phyloP scores from a whole-genome alignment of 164 flowering plant genomes.

The Akebia trifoliata region DNA sequence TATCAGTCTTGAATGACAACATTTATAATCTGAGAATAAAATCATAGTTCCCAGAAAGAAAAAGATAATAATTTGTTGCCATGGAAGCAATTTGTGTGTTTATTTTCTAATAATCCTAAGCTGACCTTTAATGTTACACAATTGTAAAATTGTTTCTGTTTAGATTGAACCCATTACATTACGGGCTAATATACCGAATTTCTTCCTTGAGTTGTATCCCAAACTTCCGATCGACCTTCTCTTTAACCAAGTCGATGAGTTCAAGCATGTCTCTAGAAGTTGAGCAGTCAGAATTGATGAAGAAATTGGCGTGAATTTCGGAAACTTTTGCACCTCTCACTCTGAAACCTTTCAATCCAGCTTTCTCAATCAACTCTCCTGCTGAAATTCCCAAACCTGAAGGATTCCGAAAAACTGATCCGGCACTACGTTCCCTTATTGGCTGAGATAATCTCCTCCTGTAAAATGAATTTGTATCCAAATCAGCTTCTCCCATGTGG shows the following conservation, averaged over 20 bases:
- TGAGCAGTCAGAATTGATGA: conserved; percentile 34
- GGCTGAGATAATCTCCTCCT: conserved; percentile 42
- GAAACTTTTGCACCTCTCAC: conserved; percentile 43
- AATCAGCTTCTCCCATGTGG: background rate
- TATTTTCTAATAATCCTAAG: no score
- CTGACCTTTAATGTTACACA: no score
- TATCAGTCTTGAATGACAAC: no score
- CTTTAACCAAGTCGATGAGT: conserved; percentile 36
- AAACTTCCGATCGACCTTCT: conserved; percentile 3
- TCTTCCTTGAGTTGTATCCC: conserved; percentile 24
- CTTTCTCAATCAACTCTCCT: conserved; percentile 44
- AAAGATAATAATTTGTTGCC: no score
- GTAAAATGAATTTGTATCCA: background rate
- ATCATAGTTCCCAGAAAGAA: no score
- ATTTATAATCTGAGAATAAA: no score
- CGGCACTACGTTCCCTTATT: conserved; percentile 27
- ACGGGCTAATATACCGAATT: conserved; percentile 19
- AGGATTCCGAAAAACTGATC: conserved; percentile 52
- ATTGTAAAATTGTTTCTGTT: no score
- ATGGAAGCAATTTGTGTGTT: no score
- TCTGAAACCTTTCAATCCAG: conserved; percentile 41
- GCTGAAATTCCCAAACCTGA: conserved; percentile 26
- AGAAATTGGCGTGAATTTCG: conserved; percentile 7
- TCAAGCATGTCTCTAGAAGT: conserved; percentile 41
- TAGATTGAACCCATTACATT: no score